These are phyloP conservation scores for Alternaria longipes DNA, from an alignment of 2,329 filamentous ascomycete genomes.

Conservation along the genomic window DNA sequence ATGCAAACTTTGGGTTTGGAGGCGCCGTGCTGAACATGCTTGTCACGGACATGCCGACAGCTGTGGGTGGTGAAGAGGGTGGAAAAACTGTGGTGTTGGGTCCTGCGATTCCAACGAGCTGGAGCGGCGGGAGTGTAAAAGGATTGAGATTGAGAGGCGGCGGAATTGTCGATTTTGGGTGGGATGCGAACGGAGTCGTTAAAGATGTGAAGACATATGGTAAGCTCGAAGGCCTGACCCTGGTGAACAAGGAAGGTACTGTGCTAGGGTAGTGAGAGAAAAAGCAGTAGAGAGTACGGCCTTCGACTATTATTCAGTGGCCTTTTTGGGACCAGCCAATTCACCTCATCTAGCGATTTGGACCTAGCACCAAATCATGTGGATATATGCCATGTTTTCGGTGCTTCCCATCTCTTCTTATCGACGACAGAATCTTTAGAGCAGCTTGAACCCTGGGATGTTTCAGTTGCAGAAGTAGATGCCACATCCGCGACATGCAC, in stretches of 20 bases:
- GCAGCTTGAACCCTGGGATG: not conserved
- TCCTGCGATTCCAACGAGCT: slow-evolving; percentile 58
- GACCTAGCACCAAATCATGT: not conserved
- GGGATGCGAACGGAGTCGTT: slow-evolving; percentile 54
- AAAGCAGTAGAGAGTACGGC: too few relatives aligned
- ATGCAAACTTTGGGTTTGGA: slow-evolving; percentile 68
- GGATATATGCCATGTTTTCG: not conserved
- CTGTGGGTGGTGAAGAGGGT: slow-evolving; percentile 27
- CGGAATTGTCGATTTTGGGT: slow-evolving; percentile 55
- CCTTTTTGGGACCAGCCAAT: not conserved
- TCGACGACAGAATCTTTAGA: not conserved
- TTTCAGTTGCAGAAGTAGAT: not conserved
- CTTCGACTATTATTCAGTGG: not conserved
- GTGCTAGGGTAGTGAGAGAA: not conserved
- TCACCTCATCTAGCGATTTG: not conserved
- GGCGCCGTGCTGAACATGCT: slow-evolving; percentile 63
- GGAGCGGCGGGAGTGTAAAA: slow-evolving; percentile 57
- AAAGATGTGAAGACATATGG: slow-evolving; percentile 14
- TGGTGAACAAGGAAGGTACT: slow-evolving; percentile 26
- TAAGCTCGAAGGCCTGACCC: not conserved
- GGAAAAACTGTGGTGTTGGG: slow-evolving; percentile 56
- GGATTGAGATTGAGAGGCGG: slow-evolving; percentile 59
- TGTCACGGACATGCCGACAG: slow-evolving; percentile 57
- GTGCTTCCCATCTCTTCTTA: not conserved
- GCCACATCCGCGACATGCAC: not conserved